Percentiles rank a stretch among this genome's conserved stretches.
These are phyloP conservation scores for Limnomonas spitsbergensis DNA, from an alignment of 139 green algal species.

Conservation along the genomic window DNA sequence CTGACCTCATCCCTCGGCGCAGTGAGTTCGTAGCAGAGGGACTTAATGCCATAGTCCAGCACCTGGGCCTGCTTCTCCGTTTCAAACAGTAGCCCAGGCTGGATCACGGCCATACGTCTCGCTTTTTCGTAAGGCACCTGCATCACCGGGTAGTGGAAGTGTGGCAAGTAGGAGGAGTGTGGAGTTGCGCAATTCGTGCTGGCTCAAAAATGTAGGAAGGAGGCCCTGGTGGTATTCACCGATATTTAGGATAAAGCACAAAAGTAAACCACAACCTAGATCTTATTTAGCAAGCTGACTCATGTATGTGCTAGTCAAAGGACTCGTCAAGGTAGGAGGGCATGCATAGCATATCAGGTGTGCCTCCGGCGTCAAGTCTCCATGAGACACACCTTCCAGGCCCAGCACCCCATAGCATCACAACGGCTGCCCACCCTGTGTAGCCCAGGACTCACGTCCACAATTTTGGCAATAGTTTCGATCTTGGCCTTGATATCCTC, in stretches of 20 bases:
- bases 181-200: too few relatives aligned
- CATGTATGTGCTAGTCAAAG: too few relatives aligned
- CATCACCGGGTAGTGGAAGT: background rate
- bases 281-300: too few relatives aligned
- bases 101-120: slow-evolving; percentile 42
- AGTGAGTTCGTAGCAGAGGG: slow-evolving; percentile 55
- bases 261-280: too few relatives aligned
- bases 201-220: too few relatives aligned
- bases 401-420: too few relatives aligned
- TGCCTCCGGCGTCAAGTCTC: too few relatives aligned
- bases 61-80: slow-evolving; percentile 46
- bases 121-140: slow-evolving; percentile 44
- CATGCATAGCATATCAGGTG: background rate
- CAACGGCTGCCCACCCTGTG: too few relatives aligned
- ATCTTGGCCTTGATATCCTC: slow-evolving; percentile 31
- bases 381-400: too few relatives aligned
- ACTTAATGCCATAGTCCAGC: slow-evolving; percentile 39
- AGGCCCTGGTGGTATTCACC: too few relatives aligned
- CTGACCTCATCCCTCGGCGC: slow-evolving; percentile 47
- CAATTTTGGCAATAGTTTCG: slow-evolving; percentile 28
- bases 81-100: slow-evolving; percentile 49
- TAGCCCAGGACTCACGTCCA: slow-evolving; percentile 54
- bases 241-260: too few relatives aligned
- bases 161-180: background rate
- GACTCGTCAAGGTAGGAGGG: too few relatives aligned